These are phyloP conservation scores for Backusella sp. DNA, from an alignment of 192 early-diverging fungal genomes.

Conservation along the genomic window DNA sequence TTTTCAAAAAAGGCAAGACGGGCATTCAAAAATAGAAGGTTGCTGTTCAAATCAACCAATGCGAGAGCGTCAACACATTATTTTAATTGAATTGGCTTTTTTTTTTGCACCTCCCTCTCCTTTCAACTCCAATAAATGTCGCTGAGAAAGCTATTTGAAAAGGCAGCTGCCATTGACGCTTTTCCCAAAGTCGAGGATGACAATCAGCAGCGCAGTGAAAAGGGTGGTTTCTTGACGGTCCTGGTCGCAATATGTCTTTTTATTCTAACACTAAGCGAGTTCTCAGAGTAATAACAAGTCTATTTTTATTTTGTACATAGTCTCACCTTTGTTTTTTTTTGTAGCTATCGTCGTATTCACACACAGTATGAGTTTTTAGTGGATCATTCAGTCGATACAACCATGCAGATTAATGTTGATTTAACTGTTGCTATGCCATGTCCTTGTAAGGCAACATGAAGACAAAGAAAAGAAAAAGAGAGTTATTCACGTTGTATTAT, in stretches of 20 bases:
- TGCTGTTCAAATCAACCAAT: not conserved
- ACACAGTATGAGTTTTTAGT: slow-evolving; percentile 80
- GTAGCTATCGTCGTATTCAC: slow-evolving; percentile 43
- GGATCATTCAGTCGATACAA: slow-evolving; percentile 60
- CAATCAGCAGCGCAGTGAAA: slow-evolving; percentile 67
- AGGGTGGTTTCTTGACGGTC: slow-evolving; percentile 76
- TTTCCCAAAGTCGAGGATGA: slow-evolving; percentile 88
- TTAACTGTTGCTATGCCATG: slow-evolving; percentile 89
- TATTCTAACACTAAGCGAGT: slow-evolving; percentile 68
- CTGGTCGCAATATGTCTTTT: slow-evolving; percentile 65
- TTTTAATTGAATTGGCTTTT: not conserved
- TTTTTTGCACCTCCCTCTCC: not conserved
- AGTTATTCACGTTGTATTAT: not conserved
- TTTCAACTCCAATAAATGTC: not conserved
- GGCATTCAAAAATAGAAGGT: not conserved
- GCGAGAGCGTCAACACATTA: slow-evolving; percentile 5
- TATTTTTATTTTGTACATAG: not conserved
- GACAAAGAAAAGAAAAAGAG: no score
- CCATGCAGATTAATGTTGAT: slow-evolving; percentile 84
- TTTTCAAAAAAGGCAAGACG: not conserved
- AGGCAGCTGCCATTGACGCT: slow-evolving; percentile 59
- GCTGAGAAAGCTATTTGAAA: slow-evolving; percentile 6
- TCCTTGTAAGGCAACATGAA: slow-evolving; percentile 33
- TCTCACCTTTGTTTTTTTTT: not conserved
- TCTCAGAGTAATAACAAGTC: slow-evolving; percentile 51